Evolutionary conservation across 164 flowering plant genomes (phyloP), one percentile per base, ranked within the genome.

Genomic region (Magnolia officinalis): DNA sequence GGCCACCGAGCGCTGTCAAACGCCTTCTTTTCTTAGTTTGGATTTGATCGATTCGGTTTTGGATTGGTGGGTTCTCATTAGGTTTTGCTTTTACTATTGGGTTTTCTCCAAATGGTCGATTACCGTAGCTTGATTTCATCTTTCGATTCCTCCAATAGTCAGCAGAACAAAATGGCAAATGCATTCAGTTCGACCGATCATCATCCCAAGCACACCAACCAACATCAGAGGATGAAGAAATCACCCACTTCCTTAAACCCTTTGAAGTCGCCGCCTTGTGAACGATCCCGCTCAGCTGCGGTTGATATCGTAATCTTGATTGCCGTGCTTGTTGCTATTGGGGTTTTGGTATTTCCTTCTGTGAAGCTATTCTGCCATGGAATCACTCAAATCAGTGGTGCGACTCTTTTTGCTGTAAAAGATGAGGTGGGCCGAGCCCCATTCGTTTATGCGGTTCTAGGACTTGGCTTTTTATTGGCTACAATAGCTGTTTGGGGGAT

Each of bases 271-370:
- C 87, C 92, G 6, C 72, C 74, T 55, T 92, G 96, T 68, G 82
- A 85, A 16, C 85, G 84, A 74, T 87, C 90, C n/a, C 85, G 82
- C 72, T 85, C 86, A 14, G 98, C 91, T 8, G 85, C 80, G 1
- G 26, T 91, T 19, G 98, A 95, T 85, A 82, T 93, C 20, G 75
- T 92, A 24, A 87, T 92, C 63, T 80, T 93, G 80, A 84, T 93
- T 77, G 90, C 90, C 49, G 97, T 89, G 37, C 77, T 95, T 68
- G 79, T 82, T 64, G 94, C 98, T 72, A 82, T 73, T 78, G 98
- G 95, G 50, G 87, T 87, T 78, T 78, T 95, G 82, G 64, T 92
- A 0, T 88, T 82, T 70, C 98, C 98, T 2, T 89, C 85, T 74
- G 68, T 86, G 7, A 83, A 81, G 80, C 45, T 85, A 58, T 64